Percentiles rank a stretch among this genome's conserved stretches.
Evolutionary conservation across 2,329 filamentous ascomycete species (phyloP).

Genomic region (Nemania diffusa): DNA sequence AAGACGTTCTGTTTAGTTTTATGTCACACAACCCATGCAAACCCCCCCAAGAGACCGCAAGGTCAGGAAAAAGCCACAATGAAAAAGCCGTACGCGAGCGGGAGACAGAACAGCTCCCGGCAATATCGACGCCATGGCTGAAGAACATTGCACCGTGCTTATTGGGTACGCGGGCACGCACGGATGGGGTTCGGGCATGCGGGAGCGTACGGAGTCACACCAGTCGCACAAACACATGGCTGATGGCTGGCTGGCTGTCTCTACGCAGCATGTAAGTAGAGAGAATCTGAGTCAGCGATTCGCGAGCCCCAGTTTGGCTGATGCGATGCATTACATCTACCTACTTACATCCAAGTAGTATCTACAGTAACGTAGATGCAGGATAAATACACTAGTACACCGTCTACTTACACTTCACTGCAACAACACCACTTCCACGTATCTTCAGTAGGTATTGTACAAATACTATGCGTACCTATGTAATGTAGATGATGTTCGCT

Average conservation of each 20-base stretch:
- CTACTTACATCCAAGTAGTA: too few species aligned
- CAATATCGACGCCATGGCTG: slow-evolving; percentile 10
- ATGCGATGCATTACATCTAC: neutral
- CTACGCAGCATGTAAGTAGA: neutral
- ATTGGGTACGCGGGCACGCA: slow-evolving; percentile 9
- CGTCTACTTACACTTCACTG: too few species aligned
- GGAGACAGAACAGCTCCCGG: neutral
- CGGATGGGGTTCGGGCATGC: slow-evolving; percentile 28
- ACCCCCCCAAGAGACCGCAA: neutral
- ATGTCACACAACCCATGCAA: slow-evolving; percentile 22
- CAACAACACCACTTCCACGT: neutral
- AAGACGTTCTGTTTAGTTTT: slow-evolving; percentile 1
- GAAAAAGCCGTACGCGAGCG: neutral
- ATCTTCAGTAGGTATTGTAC: neutral
- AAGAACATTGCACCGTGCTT: neutral
- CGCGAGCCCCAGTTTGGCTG: neutral
- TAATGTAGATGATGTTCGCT: too few species aligned
- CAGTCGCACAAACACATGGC: slow-evolving; percentile 15
- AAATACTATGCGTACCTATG: too few species aligned
- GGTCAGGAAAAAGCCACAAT: slow-evolving; percentile 11
- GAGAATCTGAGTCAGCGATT: slow-evolving; percentile 25
- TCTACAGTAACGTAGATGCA: neutral
- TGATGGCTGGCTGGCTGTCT: too few species aligned
- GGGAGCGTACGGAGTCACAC: neutral
- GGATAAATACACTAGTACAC: too few species aligned